Evolutionary conservation across 345 rosid genomes (phyloP).

Genomic region (Corchorus olitorius): DNA sequence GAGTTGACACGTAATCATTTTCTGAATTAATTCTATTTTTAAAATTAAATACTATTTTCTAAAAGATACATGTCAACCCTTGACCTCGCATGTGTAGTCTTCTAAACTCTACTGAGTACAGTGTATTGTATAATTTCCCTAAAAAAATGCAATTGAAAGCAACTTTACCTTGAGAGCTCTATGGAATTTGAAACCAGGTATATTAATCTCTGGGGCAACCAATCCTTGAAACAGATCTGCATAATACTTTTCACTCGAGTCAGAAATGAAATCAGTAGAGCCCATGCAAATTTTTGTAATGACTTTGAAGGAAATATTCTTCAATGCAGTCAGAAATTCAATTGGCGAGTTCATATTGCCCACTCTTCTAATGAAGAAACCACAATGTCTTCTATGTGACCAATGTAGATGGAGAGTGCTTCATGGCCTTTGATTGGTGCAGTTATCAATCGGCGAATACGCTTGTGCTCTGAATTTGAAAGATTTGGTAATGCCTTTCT

Average conservation of each 20-base stretch:
- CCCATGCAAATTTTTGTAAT: constrained; percentile 25
- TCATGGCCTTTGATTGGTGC: constrained; percentile 23
- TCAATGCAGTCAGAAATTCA: constrained; percentile 32
- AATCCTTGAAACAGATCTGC: constrained; percentile 20
- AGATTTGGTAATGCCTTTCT: constrained; percentile 15
- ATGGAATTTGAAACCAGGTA: constrained; percentile 40
- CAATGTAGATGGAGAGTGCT: constrained; percentile 22
- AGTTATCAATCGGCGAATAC: constrained; percentile 20
- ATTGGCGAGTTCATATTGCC: constrained; percentile 1
- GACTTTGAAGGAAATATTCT: constrained; percentile 29
- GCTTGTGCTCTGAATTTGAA: constrained; percentile 26
- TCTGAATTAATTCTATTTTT: too few relatives aligned
- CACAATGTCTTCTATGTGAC: constrained; percentile 27
- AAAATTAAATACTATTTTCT: too few relatives aligned
- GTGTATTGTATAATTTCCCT: too few relatives aligned
- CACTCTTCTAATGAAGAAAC: too few relatives aligned
- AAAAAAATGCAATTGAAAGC: too few relatives aligned
- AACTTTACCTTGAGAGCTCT: constrained; percentile 30
- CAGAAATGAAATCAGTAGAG: too few relatives aligned
- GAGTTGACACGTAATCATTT: too few relatives aligned
- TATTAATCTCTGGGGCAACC: constrained; percentile 23
- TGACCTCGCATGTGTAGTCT: too few relatives aligned
- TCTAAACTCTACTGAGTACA: too few relatives aligned
- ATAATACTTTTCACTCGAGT: too few relatives aligned
- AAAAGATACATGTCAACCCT: too few relatives aligned